phyloP scores from a whole-genome alignment of 768 basidiomycete species.

The Pleurotus citrinopileatus region DNA sequence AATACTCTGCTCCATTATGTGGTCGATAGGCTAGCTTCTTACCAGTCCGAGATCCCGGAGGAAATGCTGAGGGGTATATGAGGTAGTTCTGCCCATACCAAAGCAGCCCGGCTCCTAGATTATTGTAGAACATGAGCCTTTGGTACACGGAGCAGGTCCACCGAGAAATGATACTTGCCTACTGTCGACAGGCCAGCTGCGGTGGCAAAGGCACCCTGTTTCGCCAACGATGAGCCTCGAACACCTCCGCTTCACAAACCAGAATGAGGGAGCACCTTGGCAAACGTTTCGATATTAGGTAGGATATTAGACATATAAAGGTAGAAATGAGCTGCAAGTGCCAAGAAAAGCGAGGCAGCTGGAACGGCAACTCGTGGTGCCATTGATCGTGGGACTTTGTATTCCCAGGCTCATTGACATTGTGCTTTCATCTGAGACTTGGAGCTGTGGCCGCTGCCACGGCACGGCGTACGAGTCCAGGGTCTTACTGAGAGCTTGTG shows the following conservation, averaged over 20 bases:
- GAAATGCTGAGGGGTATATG: constrained; percentile 86
- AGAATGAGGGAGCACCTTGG: constrained; percentile 33
- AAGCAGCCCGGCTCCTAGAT: constrained; percentile 64
- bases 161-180: constrained; percentile 30
- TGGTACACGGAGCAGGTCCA: background rate
- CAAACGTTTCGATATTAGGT: constrained; percentile 45
- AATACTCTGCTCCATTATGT: background rate
- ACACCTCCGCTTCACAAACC: background rate
- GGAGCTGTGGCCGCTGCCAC: too few relatives aligned
- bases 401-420: too few relatives aligned
- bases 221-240: constrained; percentile 4
- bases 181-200: constrained; percentile 56
- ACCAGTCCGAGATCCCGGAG: constrained; percentile 78
- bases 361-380: too few relatives aligned
- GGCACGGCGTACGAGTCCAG: too few relatives aligned
- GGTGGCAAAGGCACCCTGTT: constrained; percentile 52
- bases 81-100: constrained; percentile 87
- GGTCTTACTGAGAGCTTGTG: too few relatives aligned
- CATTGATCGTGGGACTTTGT: constrained; percentile 2
- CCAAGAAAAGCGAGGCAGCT: background rate
- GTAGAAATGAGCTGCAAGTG: background rate
- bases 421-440: background rate
- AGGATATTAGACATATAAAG: constrained; percentile 31
- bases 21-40: constrained; percentile 10
- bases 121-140: constrained; percentile 9